Conservation (phyloP, 2,329 filamentous ascomycete genomes). For the Fusarium poae region DNA sequence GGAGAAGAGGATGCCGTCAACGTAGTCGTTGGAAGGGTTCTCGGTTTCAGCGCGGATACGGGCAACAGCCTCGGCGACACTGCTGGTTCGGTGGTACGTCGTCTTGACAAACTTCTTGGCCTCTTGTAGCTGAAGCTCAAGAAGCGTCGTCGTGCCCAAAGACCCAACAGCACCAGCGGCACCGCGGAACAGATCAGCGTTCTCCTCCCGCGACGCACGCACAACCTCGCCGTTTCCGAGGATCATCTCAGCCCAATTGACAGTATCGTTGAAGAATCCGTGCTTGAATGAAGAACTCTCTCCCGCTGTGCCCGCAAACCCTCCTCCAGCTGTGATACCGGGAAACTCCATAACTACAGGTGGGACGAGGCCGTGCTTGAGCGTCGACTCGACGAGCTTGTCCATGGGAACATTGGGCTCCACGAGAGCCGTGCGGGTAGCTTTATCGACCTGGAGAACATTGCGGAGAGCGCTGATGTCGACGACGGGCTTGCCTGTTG, state of each 20-base stretch:
- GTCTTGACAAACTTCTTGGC: slow-evolving; percentile 69
- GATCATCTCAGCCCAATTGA: slow-evolving; percentile 74
- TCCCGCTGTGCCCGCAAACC: slow-evolving; percentile 74
- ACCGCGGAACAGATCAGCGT: slow-evolving; percentile 72
- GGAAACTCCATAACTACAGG: slow-evolving; percentile 79
- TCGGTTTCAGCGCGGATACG: slow-evolving; percentile 60
- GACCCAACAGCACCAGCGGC: slow-evolving; percentile 77
- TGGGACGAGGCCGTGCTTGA: slow-evolving; percentile 69
- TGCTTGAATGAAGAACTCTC: slow-evolving; percentile 77
- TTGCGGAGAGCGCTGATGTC: slow-evolving; percentile 76
- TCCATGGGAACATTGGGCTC: slow-evolving; percentile 81
- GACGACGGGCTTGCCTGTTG: slow-evolving; percentile 66
- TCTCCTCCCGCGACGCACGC: slow-evolving; percentile 65
- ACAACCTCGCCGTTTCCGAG: slow-evolving; percentile 71
- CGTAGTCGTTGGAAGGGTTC: slow-evolving; percentile 66
- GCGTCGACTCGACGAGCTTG: slow-evolving; percentile 67
- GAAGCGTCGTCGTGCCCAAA: slow-evolving; percentile 72
- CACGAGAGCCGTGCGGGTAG: slow-evolving; percentile 68
- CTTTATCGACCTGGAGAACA: slow-evolving; percentile 71
- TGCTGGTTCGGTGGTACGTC: slow-evolving; percentile 64
- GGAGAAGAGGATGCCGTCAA: slow-evolving; percentile 77
- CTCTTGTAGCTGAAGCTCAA: slow-evolving; percentile 71
- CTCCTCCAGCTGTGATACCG: slow-evolving; percentile 77
- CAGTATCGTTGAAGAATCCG: slow-evolving; percentile 73
- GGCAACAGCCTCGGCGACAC: slow-evolving; percentile 54